These are phyloP conservation scores for Candida dajiaensis DNA, from an alignment of 805 yeast species.

Conservation along the genomic window DNA sequence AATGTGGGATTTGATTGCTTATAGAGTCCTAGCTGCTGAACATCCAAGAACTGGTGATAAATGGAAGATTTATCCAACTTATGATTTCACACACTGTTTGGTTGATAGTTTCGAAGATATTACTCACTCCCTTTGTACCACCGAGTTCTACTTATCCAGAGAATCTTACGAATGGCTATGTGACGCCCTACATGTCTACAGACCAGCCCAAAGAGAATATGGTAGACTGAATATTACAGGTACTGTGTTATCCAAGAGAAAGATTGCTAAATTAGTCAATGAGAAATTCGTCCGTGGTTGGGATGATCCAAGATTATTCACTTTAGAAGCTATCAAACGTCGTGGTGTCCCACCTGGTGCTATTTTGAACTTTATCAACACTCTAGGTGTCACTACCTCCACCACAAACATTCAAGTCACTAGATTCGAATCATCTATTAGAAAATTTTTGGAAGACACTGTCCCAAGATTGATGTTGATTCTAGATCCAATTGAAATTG, in stretches of 20 bases:
- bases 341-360: constrained; percentile 99
- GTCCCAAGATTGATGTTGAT: constrained; percentile 95
- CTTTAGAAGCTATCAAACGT: constrained; percentile 89
- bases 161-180: constrained; percentile 98
- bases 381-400: constrained; percentile 94
- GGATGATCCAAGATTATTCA: constrained; percentile 97
- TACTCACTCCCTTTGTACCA: constrained; percentile 92
- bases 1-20: constrained; percentile 99
- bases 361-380: constrained; percentile 84
- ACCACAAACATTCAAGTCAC: constrained; percentile 86
- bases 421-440: constrained; percentile 84
- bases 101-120: constrained; percentile 97
- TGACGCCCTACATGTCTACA: constrained; percentile 88
- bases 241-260: constrained; percentile 90
- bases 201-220: constrained; percentile 98
- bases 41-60: constrained; percentile 96
- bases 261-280: constrained; percentile 86
- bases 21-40: constrained; percentile 84
- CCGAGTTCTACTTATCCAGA: constrained; percentile 87
- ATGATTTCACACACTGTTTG: constrained; percentile 98
- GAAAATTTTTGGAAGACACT: constrained; percentile 80
- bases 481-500: constrained; percentile 78
- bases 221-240: constrained; percentile 96
- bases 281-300: constrained; percentile 84
- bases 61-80: constrained; percentile 98